Conservation (phyloP, 495 filamentous ascomycete species). For the Penicillium psychrofluorescens region DNA sequence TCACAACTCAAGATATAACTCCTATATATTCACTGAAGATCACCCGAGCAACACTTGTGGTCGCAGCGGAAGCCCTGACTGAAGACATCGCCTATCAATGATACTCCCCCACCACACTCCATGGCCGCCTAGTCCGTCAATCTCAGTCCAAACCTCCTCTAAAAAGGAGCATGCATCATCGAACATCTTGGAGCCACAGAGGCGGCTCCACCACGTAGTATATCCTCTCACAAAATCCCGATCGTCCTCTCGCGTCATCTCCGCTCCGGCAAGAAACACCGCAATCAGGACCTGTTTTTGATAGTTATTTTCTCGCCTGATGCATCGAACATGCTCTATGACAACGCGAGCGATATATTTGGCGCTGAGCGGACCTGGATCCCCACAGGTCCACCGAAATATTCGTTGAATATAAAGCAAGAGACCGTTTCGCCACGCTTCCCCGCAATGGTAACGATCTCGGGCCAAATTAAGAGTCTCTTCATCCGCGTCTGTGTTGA, state of each 20-base stretch:
- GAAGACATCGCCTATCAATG: constrained; percentile 2
- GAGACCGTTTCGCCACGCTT: constrained; percentile 18
- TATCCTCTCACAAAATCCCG: neutral
- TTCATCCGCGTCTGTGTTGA: constrained; percentile 1
- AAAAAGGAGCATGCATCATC: constrained; percentile 1
- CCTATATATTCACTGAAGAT: neutral
- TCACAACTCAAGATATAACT: no score
- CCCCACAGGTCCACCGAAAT: constrained; percentile 11
- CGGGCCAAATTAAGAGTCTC: constrained; percentile 12
- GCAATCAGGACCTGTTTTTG: constrained; percentile 1
- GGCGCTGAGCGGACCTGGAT: neutral
- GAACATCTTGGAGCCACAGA: constrained; percentile 3
- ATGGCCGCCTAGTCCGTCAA: neutral
- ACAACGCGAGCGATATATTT: neutral
- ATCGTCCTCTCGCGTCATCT: constrained; percentile 1
- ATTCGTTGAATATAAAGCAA: constrained; percentile 16
- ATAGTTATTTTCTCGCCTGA: neutral
- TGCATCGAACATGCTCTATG: constrained; percentile 1
- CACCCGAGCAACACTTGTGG: neutral
- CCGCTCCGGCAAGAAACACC: neutral
- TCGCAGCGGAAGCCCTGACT: neutral
- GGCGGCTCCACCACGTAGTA: neutral
- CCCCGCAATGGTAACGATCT: constrained; percentile 12
- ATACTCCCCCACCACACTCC: constrained; percentile 6
- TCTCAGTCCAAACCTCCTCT: constrained; percentile 1